Evolutionary conservation across 108 stramenopile genomes (phyloP).

Genomic region (Conticribra weissflogii): DNA sequence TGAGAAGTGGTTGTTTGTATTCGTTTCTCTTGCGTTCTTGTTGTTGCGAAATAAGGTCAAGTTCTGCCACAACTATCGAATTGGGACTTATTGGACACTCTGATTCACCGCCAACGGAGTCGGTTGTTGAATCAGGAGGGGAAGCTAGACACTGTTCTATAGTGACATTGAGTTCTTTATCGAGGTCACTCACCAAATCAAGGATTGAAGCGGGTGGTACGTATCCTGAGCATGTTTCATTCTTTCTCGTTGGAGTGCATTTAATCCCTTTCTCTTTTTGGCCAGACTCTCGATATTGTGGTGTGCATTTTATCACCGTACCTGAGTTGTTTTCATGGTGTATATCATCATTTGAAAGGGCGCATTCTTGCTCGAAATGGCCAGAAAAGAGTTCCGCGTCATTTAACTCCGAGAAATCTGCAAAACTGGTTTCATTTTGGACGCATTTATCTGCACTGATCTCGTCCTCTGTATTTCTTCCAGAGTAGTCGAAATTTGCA

Average conservation of each 20-base stretch:
- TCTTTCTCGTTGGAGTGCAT: background rate
- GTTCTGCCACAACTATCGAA: background rate
- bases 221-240: conserved; percentile 4
- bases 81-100: background rate
- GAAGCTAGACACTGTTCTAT: conserved; percentile 18
- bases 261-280: background rate
- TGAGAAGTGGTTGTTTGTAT: conserved; percentile 33
- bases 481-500: background rate
- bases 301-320: background rate
- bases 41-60: background rate
- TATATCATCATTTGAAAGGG: background rate
- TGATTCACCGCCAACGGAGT: conserved; percentile 6
- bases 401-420: conserved; percentile 34
- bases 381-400: too few relatives aligned
- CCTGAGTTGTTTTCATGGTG: background rate
- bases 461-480: background rate
- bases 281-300: background rate
- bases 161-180: conserved; percentile 23
- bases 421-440: conserved; percentile 25
- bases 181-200: conserved; percentile 24
- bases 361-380: too few relatives aligned
- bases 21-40: background rate
- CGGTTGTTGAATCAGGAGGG: conserved; percentile 2
- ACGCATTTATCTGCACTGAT: background rate
- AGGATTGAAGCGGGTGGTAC: conserved; percentile 29